phyloP scores from a whole-genome alignment of 2,329 filamentous ascomycete genomes.

The Arthrocladium fulminans region DNA sequence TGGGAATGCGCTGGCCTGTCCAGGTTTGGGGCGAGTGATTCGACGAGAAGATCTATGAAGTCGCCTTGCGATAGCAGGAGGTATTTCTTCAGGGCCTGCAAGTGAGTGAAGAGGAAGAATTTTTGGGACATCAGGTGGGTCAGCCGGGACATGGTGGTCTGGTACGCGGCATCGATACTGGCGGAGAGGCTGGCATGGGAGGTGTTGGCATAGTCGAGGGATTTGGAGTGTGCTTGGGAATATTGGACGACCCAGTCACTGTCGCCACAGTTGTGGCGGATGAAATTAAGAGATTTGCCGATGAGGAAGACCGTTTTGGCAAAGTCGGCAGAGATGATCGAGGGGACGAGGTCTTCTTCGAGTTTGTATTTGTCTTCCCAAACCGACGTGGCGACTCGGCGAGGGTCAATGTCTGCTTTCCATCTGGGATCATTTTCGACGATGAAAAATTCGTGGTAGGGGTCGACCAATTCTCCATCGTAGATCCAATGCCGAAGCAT shows the following conservation, averaged over 20 bases:
- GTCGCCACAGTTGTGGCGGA: slow-evolving; percentile 88
- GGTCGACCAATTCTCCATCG: slow-evolving; percentile 93
- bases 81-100: slow-evolving; percentile 87
- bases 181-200: slow-evolving; percentile 64
- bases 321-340: slow-evolving; percentile 87
- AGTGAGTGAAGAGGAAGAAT: slow-evolving; percentile 87
- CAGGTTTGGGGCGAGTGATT: slow-evolving; percentile 83
- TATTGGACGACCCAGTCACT: slow-evolving; percentile 93
- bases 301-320: slow-evolving; percentile 95
- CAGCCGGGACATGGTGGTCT: slow-evolving; percentile 91
- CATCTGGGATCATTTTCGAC: slow-evolving; percentile 60
- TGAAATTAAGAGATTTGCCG: slow-evolving; percentile 96
- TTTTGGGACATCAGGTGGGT: slow-evolving; percentile 91
- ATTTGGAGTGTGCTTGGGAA: slow-evolving; percentile 84
- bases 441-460: slow-evolving; percentile 92
- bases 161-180: slow-evolving; percentile 95
- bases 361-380: slow-evolving; percentile 98
- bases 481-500: slow-evolving; percentile 97
- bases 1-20: slow-evolving; percentile 94
- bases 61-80: slow-evolving; percentile 91
- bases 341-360: slow-evolving; percentile 76
- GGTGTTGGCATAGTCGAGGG: slow-evolving; percentile 77
- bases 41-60: slow-evolving; percentile 95
- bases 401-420: slow-evolving; percentile 41
- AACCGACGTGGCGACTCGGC: slow-evolving; percentile 64